These are phyloP conservation scores for Scleromitrula shiraiana DNA, from an alignment of 2,329 filamentous ascomycete species.

Conservation along the genomic window DNA sequence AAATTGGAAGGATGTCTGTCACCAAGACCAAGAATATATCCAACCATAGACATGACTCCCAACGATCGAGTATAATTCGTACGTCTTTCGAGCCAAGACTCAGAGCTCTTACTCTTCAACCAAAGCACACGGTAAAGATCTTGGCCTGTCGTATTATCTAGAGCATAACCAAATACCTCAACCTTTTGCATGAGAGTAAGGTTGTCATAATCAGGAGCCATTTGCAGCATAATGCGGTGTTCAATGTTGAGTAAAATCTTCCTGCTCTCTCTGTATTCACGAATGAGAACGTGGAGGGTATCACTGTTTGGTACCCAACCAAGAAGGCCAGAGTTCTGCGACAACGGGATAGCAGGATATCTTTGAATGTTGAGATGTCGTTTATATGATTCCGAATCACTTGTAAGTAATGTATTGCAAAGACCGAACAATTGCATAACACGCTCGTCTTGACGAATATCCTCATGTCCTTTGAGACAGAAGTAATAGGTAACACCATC, in stretches of 20 bases:
- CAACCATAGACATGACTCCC: slow-evolving; percentile 99
- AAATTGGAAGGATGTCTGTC: slow-evolving; percentile 97
- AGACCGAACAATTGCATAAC: slow-evolving; percentile 99
- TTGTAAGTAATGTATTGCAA: slow-evolving; percentile 88
- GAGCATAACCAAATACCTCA: slow-evolving; percentile 96
- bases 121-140: slow-evolving; percentile 96
- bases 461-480: slow-evolving; percentile 95
- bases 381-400: slow-evolving; percentile 95
- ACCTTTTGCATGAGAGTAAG: slow-evolving; percentile 99
- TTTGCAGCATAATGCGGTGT: slow-evolving; percentile 98
- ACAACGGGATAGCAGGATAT: slow-evolving; percentile 93
- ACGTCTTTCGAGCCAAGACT: slow-evolving; percentile 92
- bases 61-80: slow-evolving; percentile 98
- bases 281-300: slow-evolving; percentile 90
- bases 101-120: slow-evolving; percentile 97
- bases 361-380: slow-evolving; percentile 92
- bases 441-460: slow-evolving; percentile 96
- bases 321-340: slow-evolving; percentile 88
- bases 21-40: slow-evolving; percentile 93
- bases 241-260: slow-evolving; percentile 99
- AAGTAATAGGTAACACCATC: slow-evolving; percentile 86
- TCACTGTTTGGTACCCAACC: slow-evolving; percentile 98
- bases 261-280: slow-evolving; percentile 92
- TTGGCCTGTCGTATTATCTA: slow-evolving; percentile 98
- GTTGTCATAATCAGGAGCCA: slow-evolving; percentile 98